Evolutionary conservation across 1,139 yeast genomes (phyloP).

Genomic region (Saccharomyces hybrid): DNA sequence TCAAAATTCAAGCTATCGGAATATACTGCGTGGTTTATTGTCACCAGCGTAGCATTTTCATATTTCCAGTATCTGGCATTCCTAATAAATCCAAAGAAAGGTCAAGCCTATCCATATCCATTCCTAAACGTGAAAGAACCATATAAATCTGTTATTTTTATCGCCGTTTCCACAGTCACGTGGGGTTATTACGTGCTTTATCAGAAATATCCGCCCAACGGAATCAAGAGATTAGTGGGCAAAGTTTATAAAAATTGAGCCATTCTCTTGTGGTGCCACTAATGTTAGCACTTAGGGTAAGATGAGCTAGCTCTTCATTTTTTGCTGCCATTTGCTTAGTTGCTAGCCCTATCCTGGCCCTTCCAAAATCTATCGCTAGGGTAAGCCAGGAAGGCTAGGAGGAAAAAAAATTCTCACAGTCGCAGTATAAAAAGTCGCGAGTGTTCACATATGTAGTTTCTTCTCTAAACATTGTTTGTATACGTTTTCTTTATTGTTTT

Average conservation of each 20-base stretch:
- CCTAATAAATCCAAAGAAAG: constrained; percentile 40
- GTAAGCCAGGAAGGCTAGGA: not conserved
- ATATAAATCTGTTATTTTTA: constrained; percentile 44
- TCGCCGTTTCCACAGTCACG: constrained; percentile 41
- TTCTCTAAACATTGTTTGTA: not conserved
- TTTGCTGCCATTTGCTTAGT: too few relatives aligned
- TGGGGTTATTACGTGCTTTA: constrained; percentile 30
- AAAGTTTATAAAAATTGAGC: not conserved
- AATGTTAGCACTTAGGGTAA: too few relatives aligned
- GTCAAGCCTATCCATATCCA: constrained; percentile 58
- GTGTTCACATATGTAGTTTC: too few relatives aligned
- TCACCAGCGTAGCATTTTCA: constrained; percentile 36
- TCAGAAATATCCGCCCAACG: constrained; percentile 22
- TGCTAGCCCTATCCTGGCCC: not conserved
- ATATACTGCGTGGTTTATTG: constrained; percentile 36
- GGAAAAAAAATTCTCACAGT: not conserved
- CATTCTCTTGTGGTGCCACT: too few relatives aligned
- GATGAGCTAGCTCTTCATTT: too few relatives aligned
- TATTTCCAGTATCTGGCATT: constrained; percentile 49
- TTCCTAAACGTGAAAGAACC: constrained; percentile 48
- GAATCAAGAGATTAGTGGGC: not conserved
- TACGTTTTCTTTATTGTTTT: not conserved
- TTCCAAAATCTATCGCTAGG: not conserved
- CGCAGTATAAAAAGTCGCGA: not conserved
- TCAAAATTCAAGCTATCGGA: constrained; percentile 32